These are phyloP conservation scores for Strobilomyces dryophilus DNA, from an alignment of 768 basidiomycete species.

Conservation along the genomic window DNA sequence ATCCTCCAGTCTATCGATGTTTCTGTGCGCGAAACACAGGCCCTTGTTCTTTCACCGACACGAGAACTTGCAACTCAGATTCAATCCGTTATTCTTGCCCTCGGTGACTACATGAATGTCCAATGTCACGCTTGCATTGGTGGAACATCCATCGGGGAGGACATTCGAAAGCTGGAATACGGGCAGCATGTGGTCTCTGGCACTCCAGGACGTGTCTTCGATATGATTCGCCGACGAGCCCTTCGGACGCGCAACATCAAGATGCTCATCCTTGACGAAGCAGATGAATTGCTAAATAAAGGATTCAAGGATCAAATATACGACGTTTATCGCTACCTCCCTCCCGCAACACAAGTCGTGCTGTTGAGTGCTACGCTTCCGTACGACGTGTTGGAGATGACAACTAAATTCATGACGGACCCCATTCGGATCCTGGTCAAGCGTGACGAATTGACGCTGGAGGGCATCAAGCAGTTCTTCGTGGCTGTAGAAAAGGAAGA, in stretches of 20 bases:
- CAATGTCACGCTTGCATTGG: slow-evolving; percentile 99
- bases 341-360: slow-evolving; percentile 95
- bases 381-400: slow-evolving; percentile 97
- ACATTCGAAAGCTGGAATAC: slow-evolving; percentile 94
- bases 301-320: slow-evolving; percentile 99
- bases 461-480: slow-evolving; percentile 96
- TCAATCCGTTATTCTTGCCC: slow-evolving; percentile 91
- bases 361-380: slow-evolving; percentile 94
- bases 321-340: slow-evolving; percentile 96
- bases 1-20: slow-evolving; percentile 98
- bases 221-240: slow-evolving; percentile 95
- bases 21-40: slow-evolving; percentile 91
- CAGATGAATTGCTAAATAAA: slow-evolving; percentile 94
- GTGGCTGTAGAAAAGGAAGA: slow-evolving; percentile 99
- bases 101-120: slow-evolving; percentile 99
- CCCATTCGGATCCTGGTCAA: slow-evolving; percentile 98
- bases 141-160: slow-evolving; percentile 95
- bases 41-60: slow-evolving; percentile 95
- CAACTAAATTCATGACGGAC: slow-evolving; percentile 99
- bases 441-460: slow-evolving; percentile 97
- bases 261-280: slow-evolving; percentile 93
- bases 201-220: slow-evolving; percentile 96
- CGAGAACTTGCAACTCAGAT: slow-evolving; percentile 99
- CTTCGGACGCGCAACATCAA: slow-evolving; percentile 96
- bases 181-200: slow-evolving; percentile 98